These are phyloP conservation scores for Tricharina praecox DNA, from an alignment of 495 filamentous ascomycete genomes.

Conservation along the genomic window DNA sequence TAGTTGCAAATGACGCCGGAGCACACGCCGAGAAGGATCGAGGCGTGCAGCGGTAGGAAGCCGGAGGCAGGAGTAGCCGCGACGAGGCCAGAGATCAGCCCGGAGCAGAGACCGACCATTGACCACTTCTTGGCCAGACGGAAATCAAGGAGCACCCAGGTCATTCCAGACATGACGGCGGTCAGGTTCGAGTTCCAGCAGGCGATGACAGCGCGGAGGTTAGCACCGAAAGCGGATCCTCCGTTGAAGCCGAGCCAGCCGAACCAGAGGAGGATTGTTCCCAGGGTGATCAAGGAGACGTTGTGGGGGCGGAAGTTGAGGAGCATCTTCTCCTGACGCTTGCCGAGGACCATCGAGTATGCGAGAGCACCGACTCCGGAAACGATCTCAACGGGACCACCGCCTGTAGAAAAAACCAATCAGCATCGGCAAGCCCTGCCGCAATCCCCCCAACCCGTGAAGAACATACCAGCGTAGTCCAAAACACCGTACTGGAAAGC, in stretches of 20 bases:
- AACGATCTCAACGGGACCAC: constrained; percentile 92
- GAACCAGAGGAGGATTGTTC: constrained; percentile 92
- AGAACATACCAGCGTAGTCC: constrained; percentile 63
- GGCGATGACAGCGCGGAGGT: constrained; percentile 85
- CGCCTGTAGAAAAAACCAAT: constrained; percentile 26
- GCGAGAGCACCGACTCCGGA: constrained; percentile 85
- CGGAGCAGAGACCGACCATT: constrained; percentile 97
- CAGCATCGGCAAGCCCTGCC: background rate
- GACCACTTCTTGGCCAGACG: constrained; percentile 94
- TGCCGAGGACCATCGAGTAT: constrained; percentile 87
- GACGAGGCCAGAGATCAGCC: constrained; percentile 75
- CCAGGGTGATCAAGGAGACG: constrained; percentile 89
- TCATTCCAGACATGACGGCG: constrained; percentile 69
- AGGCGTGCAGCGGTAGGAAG: constrained; percentile 78
- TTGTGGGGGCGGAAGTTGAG: constrained; percentile 86
- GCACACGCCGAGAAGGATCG: constrained; percentile 66
- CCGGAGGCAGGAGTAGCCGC: constrained; percentile 81
- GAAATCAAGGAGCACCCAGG: constrained; percentile 89
- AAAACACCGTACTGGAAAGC: constrained; percentile 78
- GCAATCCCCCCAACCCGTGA: background rate
- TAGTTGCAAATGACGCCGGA: constrained; percentile 85
- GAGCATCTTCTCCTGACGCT: constrained; percentile 99
- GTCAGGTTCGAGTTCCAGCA: constrained; percentile 95
- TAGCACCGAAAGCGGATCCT: constrained; percentile 89
- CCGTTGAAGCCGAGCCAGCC: constrained; percentile 99